These are phyloP conservation scores for Yarrowia keelungensis DNA, from an alignment of 805 yeast species.

Conservation along the genomic window DNA sequence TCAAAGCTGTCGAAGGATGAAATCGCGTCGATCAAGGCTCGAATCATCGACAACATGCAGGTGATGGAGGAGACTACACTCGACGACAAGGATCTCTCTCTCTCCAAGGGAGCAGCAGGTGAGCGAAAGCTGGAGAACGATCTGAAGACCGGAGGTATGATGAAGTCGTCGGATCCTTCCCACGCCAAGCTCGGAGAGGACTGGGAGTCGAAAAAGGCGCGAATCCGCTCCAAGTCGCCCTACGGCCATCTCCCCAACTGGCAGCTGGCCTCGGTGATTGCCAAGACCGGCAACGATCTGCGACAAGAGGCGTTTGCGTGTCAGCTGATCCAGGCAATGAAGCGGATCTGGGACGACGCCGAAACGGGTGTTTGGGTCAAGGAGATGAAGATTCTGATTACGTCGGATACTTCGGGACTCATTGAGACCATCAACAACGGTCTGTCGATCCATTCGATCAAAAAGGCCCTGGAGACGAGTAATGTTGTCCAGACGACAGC, in stretches of 20 bases:
- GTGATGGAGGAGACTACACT: conserved; percentile 68
- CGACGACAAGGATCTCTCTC: conserved; percentile 56
- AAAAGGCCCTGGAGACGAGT: conserved; percentile 74
- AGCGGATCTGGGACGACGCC: conserved; percentile 78
- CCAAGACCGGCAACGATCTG: conserved; percentile 93
- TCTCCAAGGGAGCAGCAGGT: conserved; percentile 74
- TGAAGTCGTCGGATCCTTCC: conserved; percentile 51
- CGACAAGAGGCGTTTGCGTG: conserved; percentile 99
- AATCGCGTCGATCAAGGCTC: conserved; percentile 68
- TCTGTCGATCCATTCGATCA: conserved; percentile 89
- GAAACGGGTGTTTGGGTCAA: conserved; percentile 87
- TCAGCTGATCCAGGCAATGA: conserved; percentile 86
- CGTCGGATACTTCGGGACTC: conserved; percentile 88
- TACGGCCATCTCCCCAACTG: conserved; percentile 89
- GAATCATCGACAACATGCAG: conserved; percentile 76
- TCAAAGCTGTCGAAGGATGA: conserved; percentile 60
- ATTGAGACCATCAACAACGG: conserved; percentile 98
- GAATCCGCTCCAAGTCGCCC: conserved; percentile 78
- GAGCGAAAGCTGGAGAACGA: conserved; percentile 92
- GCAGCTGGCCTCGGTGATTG: conserved; percentile 95
- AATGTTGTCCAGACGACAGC: conserved; percentile 49
- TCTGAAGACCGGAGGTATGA: conserved; percentile 74
- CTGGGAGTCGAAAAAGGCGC: conserved; percentile 81
- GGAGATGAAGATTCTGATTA: conserved; percentile 87
- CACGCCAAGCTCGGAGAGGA: conserved; percentile 85